A percentile compares a stretch with the other conserved stretches of the same genome.
Evolutionary conservation across 768 basidiomycete genomes (phyloP).

Genomic region (Leccinum longicurvipes): DNA sequence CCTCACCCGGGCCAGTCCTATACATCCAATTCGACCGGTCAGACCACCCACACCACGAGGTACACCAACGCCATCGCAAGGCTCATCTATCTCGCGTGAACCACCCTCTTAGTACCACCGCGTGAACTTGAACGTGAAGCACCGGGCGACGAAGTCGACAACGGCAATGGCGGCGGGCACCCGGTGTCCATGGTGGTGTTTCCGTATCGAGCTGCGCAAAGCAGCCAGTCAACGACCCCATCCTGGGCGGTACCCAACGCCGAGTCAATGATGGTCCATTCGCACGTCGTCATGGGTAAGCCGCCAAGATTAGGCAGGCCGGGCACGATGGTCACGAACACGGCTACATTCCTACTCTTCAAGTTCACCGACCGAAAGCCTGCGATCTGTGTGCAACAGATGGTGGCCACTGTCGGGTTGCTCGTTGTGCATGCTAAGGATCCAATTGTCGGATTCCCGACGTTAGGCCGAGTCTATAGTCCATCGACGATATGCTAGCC

Average conservation of each 20-base stretch:
- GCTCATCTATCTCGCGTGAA: neutral
- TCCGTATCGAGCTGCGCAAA: neutral
- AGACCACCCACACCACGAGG: neutral
- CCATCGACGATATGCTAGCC: neutral
- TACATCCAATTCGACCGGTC: neutral
- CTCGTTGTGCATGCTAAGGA: neutral
- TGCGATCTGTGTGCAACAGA: conserved; percentile 1
- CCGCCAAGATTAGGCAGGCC: neutral
- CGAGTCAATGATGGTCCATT: neutral
- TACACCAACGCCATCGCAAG: neutral
- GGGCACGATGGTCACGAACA: neutral
- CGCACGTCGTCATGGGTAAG: neutral
- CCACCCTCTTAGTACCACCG: neutral
- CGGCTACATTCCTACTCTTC: neutral
- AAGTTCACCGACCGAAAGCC: neutral
- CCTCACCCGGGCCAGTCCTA: neutral
- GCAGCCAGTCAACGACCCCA: neutral
- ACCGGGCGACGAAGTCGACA: neutral
- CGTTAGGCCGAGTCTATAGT: neutral
- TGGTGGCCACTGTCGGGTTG: conserved; percentile 5
- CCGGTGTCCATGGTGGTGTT: neutral
- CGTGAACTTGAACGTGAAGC: neutral
- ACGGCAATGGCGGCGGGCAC: neutral
- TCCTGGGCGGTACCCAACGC: neutral
- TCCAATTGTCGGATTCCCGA: neutral